Evolutionary conservation across 257 asterid species (phyloP), one percentile per base, ranked within the genome.

Genomic region (Solanum tacnaense): DNA sequence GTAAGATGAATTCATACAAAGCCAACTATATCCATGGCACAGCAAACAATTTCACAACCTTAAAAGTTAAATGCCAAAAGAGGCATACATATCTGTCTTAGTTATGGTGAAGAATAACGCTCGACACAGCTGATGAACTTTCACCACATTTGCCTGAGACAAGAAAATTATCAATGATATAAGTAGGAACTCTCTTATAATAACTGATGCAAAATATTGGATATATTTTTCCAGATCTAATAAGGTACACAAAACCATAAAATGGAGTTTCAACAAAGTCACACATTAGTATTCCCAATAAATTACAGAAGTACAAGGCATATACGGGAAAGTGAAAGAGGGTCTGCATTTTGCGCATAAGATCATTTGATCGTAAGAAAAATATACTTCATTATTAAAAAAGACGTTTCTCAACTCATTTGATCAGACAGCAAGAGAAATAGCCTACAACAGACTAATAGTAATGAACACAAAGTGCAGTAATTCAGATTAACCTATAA

Each of bases 101-200:
- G 25, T 25, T 78, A 41, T 6, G 36, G 62, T 41, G 62, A 41
- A 41, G 84, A 78, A 78, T 11, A 78, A 41, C 11, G 25, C 84
- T 25, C 0, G 25, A 9, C 39, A 3, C 29, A 44, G 68, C 1
- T 81, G 27, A 46, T 81, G 27, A 46, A 9, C 68, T 27, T 81
- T 81, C 85, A 81, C 85, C 85, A 81, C 9, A 81, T 81, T 81
- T 27, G 65, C 85, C 85, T 81, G 85, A 79, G 67, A 79, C 38
- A 8, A 81, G 39, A 16, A 46, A 34, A 46, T 9, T 44, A 79
- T 12, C 35, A 27, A 44, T 16, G 39, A 44, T 29, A 44, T 44
- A 23, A 79, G 9, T 25, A 79, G 27, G 67, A 27, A 44, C 85
- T 9, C 25, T 1, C 25, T 44, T 27, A 78, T 16, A 41, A 78